Percentiles rank a stretch among this genome's conserved stretches.
These are phyloP conservation scores for Themeda triandra DNA, from an alignment of 176 grass and related monocot genomes.

Conservation along the genomic window DNA sequence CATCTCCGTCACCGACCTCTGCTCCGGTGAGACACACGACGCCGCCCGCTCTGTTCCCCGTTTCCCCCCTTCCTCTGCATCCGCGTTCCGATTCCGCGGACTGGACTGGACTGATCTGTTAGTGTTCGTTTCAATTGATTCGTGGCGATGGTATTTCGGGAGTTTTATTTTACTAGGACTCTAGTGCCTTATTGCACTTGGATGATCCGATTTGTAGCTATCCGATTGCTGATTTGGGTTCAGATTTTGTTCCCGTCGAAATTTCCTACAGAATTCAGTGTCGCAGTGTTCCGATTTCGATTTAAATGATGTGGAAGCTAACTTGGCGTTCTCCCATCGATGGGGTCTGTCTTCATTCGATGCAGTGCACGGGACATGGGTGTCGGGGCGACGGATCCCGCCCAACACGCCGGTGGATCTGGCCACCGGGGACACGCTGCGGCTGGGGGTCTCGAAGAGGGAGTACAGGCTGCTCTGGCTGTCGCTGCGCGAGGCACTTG, in stretches of 20 bases:
- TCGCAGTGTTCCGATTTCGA: background rate
- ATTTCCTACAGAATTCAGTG: background rate
- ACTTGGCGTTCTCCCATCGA: background rate
- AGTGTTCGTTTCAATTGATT: no score
- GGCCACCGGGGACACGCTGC: conserved; percentile 53
- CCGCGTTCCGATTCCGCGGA: background rate
- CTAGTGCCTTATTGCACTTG: no score
- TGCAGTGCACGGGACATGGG: conserved; percentile 90
- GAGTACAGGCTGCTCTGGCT: conserved; percentile 87
- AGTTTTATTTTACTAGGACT: background rate
- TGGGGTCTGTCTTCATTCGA: background rate
- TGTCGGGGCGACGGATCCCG: conserved; percentile 72
- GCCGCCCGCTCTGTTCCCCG: no score
- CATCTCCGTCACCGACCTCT: conserved; percentile 68
- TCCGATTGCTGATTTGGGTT: background rate
- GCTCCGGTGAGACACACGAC: conserved; percentile 51
- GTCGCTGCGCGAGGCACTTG: conserved; percentile 52
- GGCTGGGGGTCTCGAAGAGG: conserved; percentile 66
- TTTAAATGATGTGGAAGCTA: background rate
- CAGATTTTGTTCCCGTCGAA: background rate
- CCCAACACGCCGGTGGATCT: conserved; percentile 55
- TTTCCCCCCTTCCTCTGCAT: no score
- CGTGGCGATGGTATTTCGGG: background rate
- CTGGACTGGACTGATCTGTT: background rate
- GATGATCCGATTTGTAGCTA: no score